Evolutionary conservation across 495 filamentous ascomycete genomes (phyloP).

Genomic region (Xylaria sp.): DNA sequence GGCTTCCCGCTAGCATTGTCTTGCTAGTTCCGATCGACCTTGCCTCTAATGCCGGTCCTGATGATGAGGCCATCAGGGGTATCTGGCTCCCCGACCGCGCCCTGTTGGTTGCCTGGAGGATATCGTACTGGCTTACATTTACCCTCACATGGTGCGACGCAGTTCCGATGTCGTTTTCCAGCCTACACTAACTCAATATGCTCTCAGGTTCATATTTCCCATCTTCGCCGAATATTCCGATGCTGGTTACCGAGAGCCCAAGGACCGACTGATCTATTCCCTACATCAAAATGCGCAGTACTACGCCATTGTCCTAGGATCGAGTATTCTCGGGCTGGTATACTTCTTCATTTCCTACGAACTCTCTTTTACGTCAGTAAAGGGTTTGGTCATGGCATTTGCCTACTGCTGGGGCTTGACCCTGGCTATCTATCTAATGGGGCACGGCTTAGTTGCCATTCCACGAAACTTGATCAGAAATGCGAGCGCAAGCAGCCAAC

Average conservation of each 20-base stretch:
- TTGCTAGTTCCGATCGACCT: constrained; percentile 95
- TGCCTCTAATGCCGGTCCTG: constrained; percentile 76
- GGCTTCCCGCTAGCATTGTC: constrained; percentile 91
- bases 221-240: constrained; percentile 92
- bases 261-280: constrained; percentile 80
- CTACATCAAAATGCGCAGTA: constrained; percentile 86
- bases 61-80: constrained; percentile 69
- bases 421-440: constrained; percentile 95
- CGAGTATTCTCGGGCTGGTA: constrained; percentile 72
- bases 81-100: constrained; percentile 70
- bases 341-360: constrained; percentile 86
- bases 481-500: constrained; percentile 71
- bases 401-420: constrained; percentile 93
- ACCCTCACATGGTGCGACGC: constrained; percentile 78
- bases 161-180: constrained; percentile 12
- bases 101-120: constrained; percentile 85
- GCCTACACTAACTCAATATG: constrained; percentile 23
- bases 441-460: constrained; percentile 91
- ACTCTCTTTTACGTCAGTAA: constrained; percentile 62
- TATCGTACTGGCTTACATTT: constrained; percentile 97
- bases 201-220: constrained; percentile 82
- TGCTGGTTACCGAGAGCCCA: constrained; percentile 87
- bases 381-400: constrained; percentile 87
- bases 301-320: constrained; percentile 77
- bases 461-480: constrained; percentile 80